Evolutionary conservation across 192 early-diverging fungal species (phyloP).

Genomic region (Coemansia sp.): DNA sequence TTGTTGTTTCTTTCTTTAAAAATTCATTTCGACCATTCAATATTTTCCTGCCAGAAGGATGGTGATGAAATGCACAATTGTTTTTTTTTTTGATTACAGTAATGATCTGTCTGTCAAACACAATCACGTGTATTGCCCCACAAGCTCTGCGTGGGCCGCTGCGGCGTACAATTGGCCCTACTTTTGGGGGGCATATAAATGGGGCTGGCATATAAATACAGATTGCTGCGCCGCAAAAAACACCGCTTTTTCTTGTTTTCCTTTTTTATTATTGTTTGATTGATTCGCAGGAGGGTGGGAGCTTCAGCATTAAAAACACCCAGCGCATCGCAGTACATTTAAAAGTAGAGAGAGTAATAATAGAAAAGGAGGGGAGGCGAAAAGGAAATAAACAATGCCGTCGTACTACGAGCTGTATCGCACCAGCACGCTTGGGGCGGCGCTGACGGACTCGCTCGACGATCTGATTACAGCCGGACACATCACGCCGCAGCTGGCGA

Average conservation of each 20-base stretch:
- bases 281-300: too few relatives aligned
- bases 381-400: slow-evolving; percentile 36
- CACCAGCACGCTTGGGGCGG: slow-evolving; percentile 79
- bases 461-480: slow-evolving; percentile 87
- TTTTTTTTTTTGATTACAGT: background rate
- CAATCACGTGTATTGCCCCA: slow-evolving; percentile 4
- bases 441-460: slow-evolving; percentile 95
- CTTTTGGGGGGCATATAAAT: slow-evolving; percentile 6
- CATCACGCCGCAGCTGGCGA: slow-evolving; percentile 92
- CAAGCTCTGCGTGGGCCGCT: background rate
- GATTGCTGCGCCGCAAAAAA: slow-evolving; percentile 2
- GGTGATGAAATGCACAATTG: background rate
- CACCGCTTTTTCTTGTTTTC: background rate
- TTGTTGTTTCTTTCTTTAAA: slow-evolving; percentile 1
- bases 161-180: background rate
- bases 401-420: slow-evolving; percentile 77
- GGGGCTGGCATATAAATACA: slow-evolving; percentile 5
- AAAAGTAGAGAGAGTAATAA: too few relatives aligned
- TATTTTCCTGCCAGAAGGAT: background rate
- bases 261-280: background rate
- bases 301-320: too few relatives aligned
- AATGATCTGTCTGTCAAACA: background rate
- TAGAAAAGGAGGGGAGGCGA: too few relatives aligned
- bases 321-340: too few relatives aligned
- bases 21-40: background rate